Percentiles rank a stretch among this genome's conserved stretches.
Conservation (phyloP, 345 rosid species). For the Eucalyptus sp. region DNA sequence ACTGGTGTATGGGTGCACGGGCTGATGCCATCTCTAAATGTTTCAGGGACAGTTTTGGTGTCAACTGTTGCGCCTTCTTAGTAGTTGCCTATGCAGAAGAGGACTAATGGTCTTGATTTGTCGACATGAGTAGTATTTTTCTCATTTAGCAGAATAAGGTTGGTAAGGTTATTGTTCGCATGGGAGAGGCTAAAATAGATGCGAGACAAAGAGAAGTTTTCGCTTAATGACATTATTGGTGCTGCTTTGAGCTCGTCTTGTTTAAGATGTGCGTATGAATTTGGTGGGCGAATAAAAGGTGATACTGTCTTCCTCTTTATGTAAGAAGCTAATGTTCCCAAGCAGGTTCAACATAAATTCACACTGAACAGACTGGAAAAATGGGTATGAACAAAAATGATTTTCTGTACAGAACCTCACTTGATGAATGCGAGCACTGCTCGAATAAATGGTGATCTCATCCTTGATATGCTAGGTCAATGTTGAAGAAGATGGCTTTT, state of each 20-base stretch:
- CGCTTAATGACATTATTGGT: background rate
- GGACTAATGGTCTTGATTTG: background rate
- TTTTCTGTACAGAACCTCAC: background rate
- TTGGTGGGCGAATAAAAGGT: background rate
- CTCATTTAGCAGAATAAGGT: background rate
- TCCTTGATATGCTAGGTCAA: background rate
- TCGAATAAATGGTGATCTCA: background rate
- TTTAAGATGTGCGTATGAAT: background rate
- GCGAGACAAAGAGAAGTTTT: background rate
- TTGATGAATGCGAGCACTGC: background rate
- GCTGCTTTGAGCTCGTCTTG: background rate
- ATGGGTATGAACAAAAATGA: background rate
- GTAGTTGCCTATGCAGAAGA: background rate
- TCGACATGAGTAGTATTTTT: background rate
- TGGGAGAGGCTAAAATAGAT: background rate
- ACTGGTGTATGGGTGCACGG: background rate
- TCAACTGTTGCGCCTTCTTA: background rate
- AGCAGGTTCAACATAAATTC: background rate
- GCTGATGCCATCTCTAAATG: background rate
- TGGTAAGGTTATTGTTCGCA: background rate
- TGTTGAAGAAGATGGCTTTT: background rate
- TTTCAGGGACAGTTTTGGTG: background rate
- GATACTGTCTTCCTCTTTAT: background rate
- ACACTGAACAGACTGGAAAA: background rate
- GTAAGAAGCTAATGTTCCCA: background rate